Evolutionary conservation across 2,329 filamentous ascomycete species (phyloP).

Genomic region (Neonectria ditissima): DNA sequence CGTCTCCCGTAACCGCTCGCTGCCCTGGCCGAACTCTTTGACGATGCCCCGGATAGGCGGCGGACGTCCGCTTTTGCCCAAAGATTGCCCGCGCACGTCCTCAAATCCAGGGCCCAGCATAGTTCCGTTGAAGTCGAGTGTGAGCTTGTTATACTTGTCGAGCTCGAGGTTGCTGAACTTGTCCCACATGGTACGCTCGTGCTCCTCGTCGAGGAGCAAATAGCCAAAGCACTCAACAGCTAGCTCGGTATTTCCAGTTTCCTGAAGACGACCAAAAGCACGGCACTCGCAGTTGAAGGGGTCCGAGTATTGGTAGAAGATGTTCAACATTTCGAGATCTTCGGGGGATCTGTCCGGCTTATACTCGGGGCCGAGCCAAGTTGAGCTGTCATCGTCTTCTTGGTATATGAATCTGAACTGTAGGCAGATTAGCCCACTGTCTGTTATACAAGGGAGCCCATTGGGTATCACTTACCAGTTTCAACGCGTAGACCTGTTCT

Average conservation of each 20-base stretch:
- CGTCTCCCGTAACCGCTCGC: background rate
- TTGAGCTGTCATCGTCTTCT: background rate
- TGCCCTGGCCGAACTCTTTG: conserved; percentile 32
- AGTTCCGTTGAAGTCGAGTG: background rate
- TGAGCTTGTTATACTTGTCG: conserved; percentile 16
- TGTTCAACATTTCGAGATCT: conserved; percentile 15
- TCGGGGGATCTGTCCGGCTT: too few relatives aligned
- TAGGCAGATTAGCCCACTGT: background rate
- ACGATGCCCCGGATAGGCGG: conserved; percentile 40
- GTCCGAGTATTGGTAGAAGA: conserved; percentile 37
- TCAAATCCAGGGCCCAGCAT: accelerated
- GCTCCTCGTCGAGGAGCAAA: conserved; percentile 39
- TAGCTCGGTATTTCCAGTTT: conserved; percentile 39
- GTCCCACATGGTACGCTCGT: conserved; percentile 28
- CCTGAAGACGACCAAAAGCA: conserved; percentile 45
- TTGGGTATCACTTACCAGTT: conserved; percentile 8
- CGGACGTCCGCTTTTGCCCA: conserved; percentile 24
- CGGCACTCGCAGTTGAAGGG: conserved; percentile 44
- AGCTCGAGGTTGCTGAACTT: conserved; percentile 19
- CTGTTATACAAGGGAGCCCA: background rate
- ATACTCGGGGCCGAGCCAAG: background rate
- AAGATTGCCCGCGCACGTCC: background rate
- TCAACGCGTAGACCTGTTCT: background rate
- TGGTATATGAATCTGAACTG: background rate
- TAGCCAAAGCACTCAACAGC: conserved; percentile 44